A percentile compares a stretch with the other conserved stretches of the same genome.
These are phyloP conservation scores for Nakazawaea wickerhamii DNA, from an alignment of 805 yeast genomes.

Conservation along the genomic window DNA sequence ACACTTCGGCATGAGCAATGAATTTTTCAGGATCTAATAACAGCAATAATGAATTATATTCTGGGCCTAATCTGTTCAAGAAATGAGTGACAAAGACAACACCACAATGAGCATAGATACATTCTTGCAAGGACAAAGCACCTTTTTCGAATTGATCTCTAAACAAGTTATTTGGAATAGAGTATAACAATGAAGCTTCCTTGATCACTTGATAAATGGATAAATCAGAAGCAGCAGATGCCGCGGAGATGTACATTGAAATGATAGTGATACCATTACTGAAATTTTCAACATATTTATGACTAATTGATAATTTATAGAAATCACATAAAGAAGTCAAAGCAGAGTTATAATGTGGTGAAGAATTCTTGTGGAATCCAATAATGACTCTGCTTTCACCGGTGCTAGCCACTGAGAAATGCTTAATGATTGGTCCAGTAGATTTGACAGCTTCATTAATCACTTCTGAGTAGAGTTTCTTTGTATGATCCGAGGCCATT, in stretches of 20 bases:
- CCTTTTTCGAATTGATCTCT: constrained; percentile 66
- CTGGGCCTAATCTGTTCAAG: constrained; percentile 89
- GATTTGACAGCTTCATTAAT: constrained; percentile 63
- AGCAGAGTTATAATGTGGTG: constrained; percentile 85
- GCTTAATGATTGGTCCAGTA: constrained; percentile 90
- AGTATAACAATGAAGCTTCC: constrained; percentile 88
- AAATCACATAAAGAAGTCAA: constrained; percentile 81
- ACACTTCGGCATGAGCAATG: constrained; percentile 66
- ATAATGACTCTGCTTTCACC: constrained; percentile 85
- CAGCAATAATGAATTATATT: constrained; percentile 63
- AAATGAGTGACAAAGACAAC: constrained; percentile 91
- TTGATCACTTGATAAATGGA: constrained; percentile 85
- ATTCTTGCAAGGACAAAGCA: constrained; percentile 86
- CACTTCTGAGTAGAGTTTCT: constrained; percentile 66
- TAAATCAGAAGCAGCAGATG: constrained; percentile 50
- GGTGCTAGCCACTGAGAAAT: constrained; percentile 70
- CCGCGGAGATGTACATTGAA: constrained; percentile 76
- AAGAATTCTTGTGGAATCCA: constrained; percentile 79
- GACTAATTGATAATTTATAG: constrained; percentile 76
- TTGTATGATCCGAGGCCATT: constrained; percentile 77
- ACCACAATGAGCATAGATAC: constrained; percentile 91
- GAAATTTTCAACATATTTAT: constrained; percentile 93
- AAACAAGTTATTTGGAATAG: constrained; percentile 85
- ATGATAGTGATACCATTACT: constrained; percentile 82
- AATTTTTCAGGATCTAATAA: constrained; percentile 59